Conservation (phyloP, 306 rosid species). For the Bauhinia variegata region DNA sequence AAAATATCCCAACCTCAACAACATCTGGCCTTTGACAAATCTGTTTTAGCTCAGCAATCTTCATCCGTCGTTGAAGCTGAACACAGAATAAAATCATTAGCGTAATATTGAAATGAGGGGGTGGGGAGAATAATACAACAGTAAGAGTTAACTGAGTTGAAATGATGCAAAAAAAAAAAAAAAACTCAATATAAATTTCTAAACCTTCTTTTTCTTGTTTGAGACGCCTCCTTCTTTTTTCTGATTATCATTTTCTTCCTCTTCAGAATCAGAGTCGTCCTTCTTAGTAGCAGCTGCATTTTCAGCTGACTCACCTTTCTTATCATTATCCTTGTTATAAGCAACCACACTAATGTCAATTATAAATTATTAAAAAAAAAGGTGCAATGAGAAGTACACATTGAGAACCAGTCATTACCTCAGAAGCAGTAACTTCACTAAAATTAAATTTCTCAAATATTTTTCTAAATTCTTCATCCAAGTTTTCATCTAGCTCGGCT, state of each 20-base stretch:
- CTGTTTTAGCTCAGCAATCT: slow-evolving; percentile 95
- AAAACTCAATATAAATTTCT: background rate
- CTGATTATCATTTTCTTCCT: slow-evolving; percentile 78
- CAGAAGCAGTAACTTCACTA: slow-evolving; percentile 53
- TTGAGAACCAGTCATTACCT: slow-evolving; percentile 46
- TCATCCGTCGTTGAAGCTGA: slow-evolving; percentile 98
- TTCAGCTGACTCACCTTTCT: slow-evolving; percentile 71
- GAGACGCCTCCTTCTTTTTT: slow-evolving; percentile 85
- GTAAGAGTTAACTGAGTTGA: background rate
- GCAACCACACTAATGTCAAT: slow-evolving; percentile 20
- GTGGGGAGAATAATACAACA: background rate
- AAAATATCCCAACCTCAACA: slow-evolving; percentile 77
- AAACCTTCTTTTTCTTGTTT: slow-evolving; percentile 93
- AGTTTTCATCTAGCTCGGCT: slow-evolving; percentile 68
- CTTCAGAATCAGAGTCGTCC: slow-evolving; percentile 87
- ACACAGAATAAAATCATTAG: slow-evolving; percentile 31
- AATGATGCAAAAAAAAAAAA: slow-evolving; percentile 1
- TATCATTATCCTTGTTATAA: slow-evolving; percentile 60
- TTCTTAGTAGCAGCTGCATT: slow-evolving; percentile 63
- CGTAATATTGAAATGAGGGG: background rate
- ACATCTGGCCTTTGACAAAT: slow-evolving; percentile 93
- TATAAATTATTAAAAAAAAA: slow-evolving; percentile 9
- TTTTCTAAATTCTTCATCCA: slow-evolving; percentile 86
- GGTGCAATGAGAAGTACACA: slow-evolving; percentile 1
- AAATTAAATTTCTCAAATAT: slow-evolving; percentile 82